Evolutionary conservation across 148 eudicot genomes (phyloP).

Genomic region (Chenopodium suecicum): DNA sequence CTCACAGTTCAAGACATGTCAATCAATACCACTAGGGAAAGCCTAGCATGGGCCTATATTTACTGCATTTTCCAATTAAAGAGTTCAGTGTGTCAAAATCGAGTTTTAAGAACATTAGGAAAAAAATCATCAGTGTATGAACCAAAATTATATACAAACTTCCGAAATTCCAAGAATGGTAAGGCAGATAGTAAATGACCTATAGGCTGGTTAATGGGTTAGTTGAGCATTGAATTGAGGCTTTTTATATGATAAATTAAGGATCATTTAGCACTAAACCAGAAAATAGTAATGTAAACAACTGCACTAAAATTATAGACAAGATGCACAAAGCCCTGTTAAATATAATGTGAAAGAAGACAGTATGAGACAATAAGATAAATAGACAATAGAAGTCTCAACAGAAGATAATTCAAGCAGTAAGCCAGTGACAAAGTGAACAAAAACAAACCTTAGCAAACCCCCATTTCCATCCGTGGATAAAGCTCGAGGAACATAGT

Average conservation of each 20-base stretch:
- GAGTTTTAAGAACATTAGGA: background rate
- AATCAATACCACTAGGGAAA: background rate
- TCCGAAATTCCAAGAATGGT: background rate
- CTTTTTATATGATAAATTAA: background rate
- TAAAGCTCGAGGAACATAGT: constrained; percentile 27
- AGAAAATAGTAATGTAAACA: background rate
- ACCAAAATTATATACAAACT: background rate
- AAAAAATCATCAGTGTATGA: background rate
- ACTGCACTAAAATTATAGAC: background rate
- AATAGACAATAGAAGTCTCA: background rate
- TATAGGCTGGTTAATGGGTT: background rate
- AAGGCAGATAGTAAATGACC: background rate
- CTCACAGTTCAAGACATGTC: background rate
- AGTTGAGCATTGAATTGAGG: background rate
- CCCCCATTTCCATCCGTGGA: constrained; percentile 31
- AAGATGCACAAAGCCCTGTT: background rate
- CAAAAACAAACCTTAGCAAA: constrained; percentile 41
- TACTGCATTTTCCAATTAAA: background rate
- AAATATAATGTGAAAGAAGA: background rate
- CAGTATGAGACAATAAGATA: background rate
- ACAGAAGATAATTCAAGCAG: constrained; percentile 13
- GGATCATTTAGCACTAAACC: background rate
- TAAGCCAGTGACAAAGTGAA: background rate
- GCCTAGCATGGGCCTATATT: background rate
- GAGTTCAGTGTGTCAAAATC: background rate